Conservation (phyloP, 305 asterid species). For the Solanum hybrid region DNA sequence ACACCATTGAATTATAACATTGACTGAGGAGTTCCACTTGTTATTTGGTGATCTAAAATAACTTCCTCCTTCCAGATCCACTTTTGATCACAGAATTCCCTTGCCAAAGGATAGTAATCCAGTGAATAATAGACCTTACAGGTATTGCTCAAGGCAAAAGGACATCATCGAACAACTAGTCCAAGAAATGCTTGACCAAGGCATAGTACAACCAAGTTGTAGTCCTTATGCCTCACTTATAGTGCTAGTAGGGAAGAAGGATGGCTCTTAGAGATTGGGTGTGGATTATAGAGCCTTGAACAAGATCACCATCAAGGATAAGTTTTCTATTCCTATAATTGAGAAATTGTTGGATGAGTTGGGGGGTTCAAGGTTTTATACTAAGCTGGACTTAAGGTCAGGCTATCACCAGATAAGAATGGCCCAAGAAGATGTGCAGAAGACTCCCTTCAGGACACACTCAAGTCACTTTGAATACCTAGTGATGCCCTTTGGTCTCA, state of each 20-base stretch:
- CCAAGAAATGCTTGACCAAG: not conserved
- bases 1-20: not conserved
- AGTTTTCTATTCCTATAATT: no score
- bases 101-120: not conserved
- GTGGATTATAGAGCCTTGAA: not conserved
- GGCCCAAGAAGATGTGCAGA: not conserved
- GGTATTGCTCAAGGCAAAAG: not conserved
- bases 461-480: not conserved
- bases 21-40: not conserved
- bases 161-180: not conserved
- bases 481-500: not conserved
- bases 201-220: not conserved
- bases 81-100: not conserved
- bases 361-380: not conserved
- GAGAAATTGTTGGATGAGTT: not conserved
- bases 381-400: not conserved
- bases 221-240: not conserved
- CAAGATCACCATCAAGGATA: not conserved
- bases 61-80: not conserved
- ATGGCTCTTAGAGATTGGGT: not conserved
- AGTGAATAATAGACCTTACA: not conserved
- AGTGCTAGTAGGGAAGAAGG: no score
- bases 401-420: not conserved
- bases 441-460: not conserved
- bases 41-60: not conserved